Conservation (phyloP, 78 protist genomes). For the Planoprotostelium fungivorum region DNA sequence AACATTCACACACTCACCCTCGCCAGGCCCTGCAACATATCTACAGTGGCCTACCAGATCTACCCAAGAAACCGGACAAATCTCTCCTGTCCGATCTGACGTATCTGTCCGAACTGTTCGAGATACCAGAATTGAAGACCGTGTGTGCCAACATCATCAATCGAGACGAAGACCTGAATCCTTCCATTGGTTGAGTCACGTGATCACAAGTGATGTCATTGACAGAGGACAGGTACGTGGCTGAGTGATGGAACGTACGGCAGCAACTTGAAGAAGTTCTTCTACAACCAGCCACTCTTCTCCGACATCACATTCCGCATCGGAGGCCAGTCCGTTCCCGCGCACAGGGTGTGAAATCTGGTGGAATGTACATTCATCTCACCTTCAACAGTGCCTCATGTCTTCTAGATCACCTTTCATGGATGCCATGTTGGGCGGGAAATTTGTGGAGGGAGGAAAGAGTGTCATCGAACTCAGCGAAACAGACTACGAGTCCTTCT, state of each 20-base stretch:
- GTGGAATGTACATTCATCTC: not conserved
- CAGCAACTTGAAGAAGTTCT: slow-evolving; percentile 33
- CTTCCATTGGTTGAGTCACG: slow-evolving; percentile 20
- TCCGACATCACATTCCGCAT: slow-evolving; percentile 55
- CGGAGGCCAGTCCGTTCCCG: slow-evolving; percentile 36
- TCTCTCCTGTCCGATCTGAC: slow-evolving; percentile 20
- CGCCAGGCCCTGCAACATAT: not conserved
- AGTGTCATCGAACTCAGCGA: slow-evolving; percentile 18
- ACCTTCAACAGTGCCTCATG: slow-evolving; percentile 16
- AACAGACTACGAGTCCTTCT: slow-evolving; percentile 18
- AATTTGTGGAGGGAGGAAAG: slow-evolving; percentile 18
- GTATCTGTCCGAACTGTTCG: slow-evolving; percentile 9
- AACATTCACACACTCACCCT: no score
- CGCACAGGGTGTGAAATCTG: slow-evolving; percentile 18
- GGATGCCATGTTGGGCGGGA: slow-evolving; percentile 19
- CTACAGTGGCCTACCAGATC: slow-evolving; percentile 46
- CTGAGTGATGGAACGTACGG: slow-evolving; percentile 57
- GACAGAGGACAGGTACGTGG: slow-evolving; percentile 24
- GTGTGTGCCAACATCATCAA: slow-evolving; percentile 34
- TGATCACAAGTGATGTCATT: not conserved
- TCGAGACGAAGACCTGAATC: slow-evolving; percentile 45
- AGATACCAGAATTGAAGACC: slow-evolving; percentile 13
- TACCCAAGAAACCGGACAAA: slow-evolving; percentile 23
- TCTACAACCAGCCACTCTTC: slow-evolving; percentile 20
- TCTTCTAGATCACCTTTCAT: slow-evolving; percentile 27